phyloP scores from a whole-genome alignment of 1,284 basidiomycete species.

The Ustilago curta region DNA sequence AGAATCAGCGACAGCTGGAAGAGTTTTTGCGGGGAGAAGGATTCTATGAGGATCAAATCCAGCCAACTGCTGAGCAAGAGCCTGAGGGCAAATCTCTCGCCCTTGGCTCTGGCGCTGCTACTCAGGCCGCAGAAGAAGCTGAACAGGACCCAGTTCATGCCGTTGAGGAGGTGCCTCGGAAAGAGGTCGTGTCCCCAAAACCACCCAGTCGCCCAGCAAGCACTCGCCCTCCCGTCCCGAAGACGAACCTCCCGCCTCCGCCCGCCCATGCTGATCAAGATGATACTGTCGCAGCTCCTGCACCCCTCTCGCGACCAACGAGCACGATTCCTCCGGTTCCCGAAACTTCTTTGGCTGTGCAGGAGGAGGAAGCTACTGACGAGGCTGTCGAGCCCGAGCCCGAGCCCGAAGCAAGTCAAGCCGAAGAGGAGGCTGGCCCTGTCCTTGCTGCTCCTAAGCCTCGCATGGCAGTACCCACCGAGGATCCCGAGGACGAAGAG shows the following conservation, averaged over 20 bases:
- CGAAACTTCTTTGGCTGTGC: constrained; percentile 13
- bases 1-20: constrained; percentile 50
- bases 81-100: not conserved
- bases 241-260: constrained; percentile 39
- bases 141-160: not conserved
- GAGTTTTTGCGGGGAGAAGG: constrained; percentile 53
- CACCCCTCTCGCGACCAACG: constrained; percentile 11
- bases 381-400: constrained; percentile 8
- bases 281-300: constrained; percentile 20
- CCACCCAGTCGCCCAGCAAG: constrained; percentile 55
- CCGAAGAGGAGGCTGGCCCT: constrained; percentile 20
- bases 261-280: constrained; percentile 16
- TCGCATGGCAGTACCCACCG: constrained; percentile 48
- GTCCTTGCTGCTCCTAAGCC: constrained; percentile 56
- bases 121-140: constrained; percentile 3
- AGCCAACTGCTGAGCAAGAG: constrained; percentile 10
- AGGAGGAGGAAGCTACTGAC: constrained; percentile 15
- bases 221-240: constrained; percentile 55
- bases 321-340: constrained; percentile 41
- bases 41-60: constrained; percentile 37
- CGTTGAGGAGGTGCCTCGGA: constrained; percentile 9
- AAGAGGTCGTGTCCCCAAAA: constrained; percentile 24
- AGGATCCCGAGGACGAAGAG: constrained; percentile 56
- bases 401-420: not conserved
- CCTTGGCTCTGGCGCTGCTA: not conserved